Base-by-base conservation (phyloP, 2,329 filamentous ascomycete species). In the Tolypocladium pustulatum region DNA sequence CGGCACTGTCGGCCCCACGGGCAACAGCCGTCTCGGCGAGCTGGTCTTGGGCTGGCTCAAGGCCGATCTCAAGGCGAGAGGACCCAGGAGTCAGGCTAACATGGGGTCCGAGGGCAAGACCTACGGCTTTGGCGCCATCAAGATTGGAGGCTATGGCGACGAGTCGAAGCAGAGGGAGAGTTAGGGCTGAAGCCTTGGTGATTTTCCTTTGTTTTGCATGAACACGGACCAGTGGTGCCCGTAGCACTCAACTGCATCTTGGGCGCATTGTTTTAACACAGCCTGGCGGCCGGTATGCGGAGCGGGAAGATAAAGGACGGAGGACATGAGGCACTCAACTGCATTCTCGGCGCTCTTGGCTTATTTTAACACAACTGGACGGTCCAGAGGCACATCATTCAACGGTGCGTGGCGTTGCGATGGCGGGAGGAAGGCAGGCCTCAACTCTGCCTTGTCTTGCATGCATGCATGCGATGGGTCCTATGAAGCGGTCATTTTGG, bases 31-130 rank as follows among this genome's bases (percentile, higher is more conserved):
- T 58, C 79, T 97, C 9, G 92, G 93, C 12, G 89, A 96, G 75
- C 74, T 99, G 62, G 94, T 97, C 36, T 76, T 99, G 65, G 80
- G 81, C 58, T 99, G 94, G 94, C 77, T 99, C 71, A 84, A 84
- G 69, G 83, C 89, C 61, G 93, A 97, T 74, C 73, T 97, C 62
- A 77, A 80, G 65, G 86, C 89, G 64, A 79, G 93, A 64, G 93
- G 93, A 0, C 92, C 92, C 3, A 79, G 93, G 54, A 89, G 77
- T 63, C 73, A 83, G 64, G 75, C 77, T 46, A 76, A 76, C 59
- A 73, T 78, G 59, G 80, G 74, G 0, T 78, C 80, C 4, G 84
- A 90, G 73, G 87, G 87, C 3, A 82, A 82, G 77, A 84, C 84
- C 9, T 90, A 85, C 60, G 74, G 72, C 1, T 75, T 76, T 37